Base-by-base conservation (phyloP, 2,329 filamentous ascomycete species). In the Fusarium neocosmosporiellum region DNA sequence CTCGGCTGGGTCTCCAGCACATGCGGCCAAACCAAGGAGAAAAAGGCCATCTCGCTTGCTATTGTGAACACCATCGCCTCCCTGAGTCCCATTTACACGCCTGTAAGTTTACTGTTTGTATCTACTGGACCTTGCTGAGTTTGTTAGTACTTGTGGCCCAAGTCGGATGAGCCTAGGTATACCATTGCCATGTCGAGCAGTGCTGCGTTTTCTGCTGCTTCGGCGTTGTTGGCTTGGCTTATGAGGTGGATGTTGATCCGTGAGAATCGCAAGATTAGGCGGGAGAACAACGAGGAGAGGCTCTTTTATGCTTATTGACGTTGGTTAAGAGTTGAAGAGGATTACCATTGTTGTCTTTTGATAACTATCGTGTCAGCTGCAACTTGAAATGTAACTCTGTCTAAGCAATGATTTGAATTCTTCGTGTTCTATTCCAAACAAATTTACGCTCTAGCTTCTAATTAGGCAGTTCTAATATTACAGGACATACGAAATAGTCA, bases 1-100 rank as follows among this genome's bases (percentile, higher is more conserved):
- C 76, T 83, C 1, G 81, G 81, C 7, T 84, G 82, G 82, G 80
- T 81, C 1, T 75, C 74, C 0, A 75, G 73, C 13, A 81, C 79
- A 1, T 82, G 80, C 34, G 82, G 81, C 3, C 82, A 84, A 64
- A 83, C 81, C 0, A 82, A 80, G 29, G 83, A 84, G 68, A 83
- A 83, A 74, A 83, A 82, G 65, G 81, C 82, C 2, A 77, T 76
- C 10, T 77, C 80, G 3, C 66, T 84, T 2, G 80, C 80, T 5
- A 81, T 84, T 11, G 72, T 69, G 2, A 76, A 57, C 16, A 57
- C 53, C 6, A 27, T 57, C 2, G 53, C 53, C 31, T 24, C 53
- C 7, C n/a, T 57, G 3, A 11, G 53, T 5, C 53, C 53, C 14
- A 57, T 57, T 14, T 57, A 57, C 20, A 57, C 53, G 4, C 53